Evolutionary conservation across 2,329 filamentous ascomycete species (phyloP).

Genomic region (Fusarium armeniacum): DNA sequence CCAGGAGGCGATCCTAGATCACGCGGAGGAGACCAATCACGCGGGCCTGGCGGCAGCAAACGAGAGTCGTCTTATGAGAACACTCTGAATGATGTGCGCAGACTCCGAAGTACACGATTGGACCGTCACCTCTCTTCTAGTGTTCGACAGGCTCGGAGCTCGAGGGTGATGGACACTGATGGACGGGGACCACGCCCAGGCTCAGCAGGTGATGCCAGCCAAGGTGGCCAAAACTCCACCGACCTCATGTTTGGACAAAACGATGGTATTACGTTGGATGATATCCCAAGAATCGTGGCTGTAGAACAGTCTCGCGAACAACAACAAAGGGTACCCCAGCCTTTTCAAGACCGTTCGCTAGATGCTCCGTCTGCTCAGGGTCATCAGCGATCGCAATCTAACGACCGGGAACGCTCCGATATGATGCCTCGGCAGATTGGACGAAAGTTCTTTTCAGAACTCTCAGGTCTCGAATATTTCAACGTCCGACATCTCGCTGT

Average conservation of each 20-base stretch:
- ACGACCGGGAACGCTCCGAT: slow-evolving; percentile 66
- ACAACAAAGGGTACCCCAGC: slow-evolving; percentile 70
- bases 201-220: slow-evolving; percentile 73
- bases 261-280: slow-evolving; percentile 92
- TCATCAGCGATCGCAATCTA: slow-evolving; percentile 73
- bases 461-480: slow-evolving; percentile 96
- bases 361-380: slow-evolving; percentile 66
- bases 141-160: slow-evolving; percentile 89
- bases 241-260: slow-evolving; percentile 91
- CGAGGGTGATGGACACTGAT: slow-evolving; percentile 83
- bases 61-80: slow-evolving; percentile 89
- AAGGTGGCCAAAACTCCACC: slow-evolving; percentile 66
- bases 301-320: slow-evolving; percentile 96
- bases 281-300: slow-evolving; percentile 95
- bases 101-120: slow-evolving; percentile 90
- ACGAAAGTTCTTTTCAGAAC: slow-evolving; percentile 94
- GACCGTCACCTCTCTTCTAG: slow-evolving; percentile 96
- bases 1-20: slow-evolving; percentile 72
- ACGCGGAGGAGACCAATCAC: slow-evolving; percentile 36
- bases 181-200: slow-evolving; percentile 77
- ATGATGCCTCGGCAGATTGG: slow-evolving; percentile 66
- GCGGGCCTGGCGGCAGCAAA: slow-evolving; percentile 47
- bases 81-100: slow-evolving; percentile 93
- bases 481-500: slow-evolving; percentile 97
- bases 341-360: slow-evolving; percentile 58